Evolutionary conservation across 2,329 filamentous ascomycete species (phyloP).

Genomic region (Pyricularia pennisetigena): DNA sequence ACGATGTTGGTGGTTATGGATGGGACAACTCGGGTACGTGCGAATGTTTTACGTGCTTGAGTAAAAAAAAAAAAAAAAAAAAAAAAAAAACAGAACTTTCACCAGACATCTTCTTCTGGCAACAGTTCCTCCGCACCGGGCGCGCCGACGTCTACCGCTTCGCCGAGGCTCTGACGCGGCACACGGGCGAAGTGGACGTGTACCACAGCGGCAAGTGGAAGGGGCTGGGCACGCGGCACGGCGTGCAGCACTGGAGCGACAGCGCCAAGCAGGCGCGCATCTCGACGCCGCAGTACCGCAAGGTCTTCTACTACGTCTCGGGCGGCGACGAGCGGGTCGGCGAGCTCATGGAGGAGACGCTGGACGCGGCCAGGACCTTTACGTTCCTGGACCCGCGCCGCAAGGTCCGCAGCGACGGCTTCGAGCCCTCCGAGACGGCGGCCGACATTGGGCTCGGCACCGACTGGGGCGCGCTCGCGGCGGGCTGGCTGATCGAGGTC

Average conservation of each 20-base stretch:
- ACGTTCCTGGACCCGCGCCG: constrained; percentile 43
- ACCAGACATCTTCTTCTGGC: constrained; percentile 53
- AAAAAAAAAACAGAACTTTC: constrained; percentile 49
- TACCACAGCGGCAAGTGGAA: constrained; percentile 50
- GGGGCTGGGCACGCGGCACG: constrained; percentile 52
- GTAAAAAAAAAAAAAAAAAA: no score
- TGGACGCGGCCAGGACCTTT: constrained; percentile 44
- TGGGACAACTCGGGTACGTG: constrained; percentile 47
- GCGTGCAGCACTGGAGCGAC: constrained; percentile 52
- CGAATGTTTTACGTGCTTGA: no score
- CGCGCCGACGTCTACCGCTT: constrained; percentile 46
- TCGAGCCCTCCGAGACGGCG: constrained; percentile 30
- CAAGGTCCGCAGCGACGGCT: constrained; percentile 46
- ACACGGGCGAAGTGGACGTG: constrained; percentile 51
- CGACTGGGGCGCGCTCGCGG: constrained; percentile 48
- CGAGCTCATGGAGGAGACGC: constrained; percentile 38
- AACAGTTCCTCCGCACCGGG: constrained; percentile 50
- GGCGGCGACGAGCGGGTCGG: constrained; percentile 49
- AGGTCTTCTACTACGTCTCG: constrained; percentile 45
- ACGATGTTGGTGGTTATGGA: constrained; percentile 53
- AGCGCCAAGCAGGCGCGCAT: constrained; percentile 54
- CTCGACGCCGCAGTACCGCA: constrained; percentile 45
- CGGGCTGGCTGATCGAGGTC: constrained; percentile 50
- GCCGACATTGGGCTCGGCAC: constrained; percentile 45
- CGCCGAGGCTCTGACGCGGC: constrained; percentile 47